Percentiles rank a stretch among this genome's conserved stretches.
phyloP scores from a whole-genome alignment of 805 yeast genomes.

The Candida schatavii region DNA sequence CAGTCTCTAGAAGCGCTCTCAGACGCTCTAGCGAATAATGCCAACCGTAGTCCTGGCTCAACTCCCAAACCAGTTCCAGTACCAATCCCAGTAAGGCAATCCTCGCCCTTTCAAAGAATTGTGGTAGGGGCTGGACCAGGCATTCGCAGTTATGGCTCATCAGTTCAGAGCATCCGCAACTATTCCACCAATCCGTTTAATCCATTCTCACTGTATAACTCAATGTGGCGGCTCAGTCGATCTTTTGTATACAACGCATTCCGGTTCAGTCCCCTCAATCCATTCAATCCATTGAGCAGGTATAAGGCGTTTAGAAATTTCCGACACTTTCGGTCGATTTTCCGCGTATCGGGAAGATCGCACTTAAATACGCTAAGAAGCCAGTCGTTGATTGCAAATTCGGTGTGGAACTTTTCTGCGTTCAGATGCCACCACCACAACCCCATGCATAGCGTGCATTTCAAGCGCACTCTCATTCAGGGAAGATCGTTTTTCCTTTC shows the following conservation, averaged over 20 bases:
- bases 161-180: not conserved
- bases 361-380: not conserved
- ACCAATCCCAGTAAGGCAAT: slow-evolving; percentile 1
- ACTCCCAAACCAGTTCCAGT: not conserved
- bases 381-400: slow-evolving; percentile 1
- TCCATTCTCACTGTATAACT: not conserved
- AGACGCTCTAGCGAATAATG: not conserved
- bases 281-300: slow-evolving; percentile 4
- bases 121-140: not conserved
- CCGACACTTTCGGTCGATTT: not conserved
- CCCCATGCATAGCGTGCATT: not conserved
- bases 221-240: not conserved
- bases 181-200: slow-evolving; percentile 5
- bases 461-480: not conserved
- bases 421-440: slow-evolving; percentile 2
- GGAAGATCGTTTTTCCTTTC: not conserved
- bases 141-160: not conserved
- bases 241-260: not conserved
- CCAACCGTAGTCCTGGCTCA: not conserved
- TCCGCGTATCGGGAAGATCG: not conserved
- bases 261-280: slow-evolving; percentile 3
- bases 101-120: slow-evolving; percentile 1
- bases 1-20: slow-evolving; percentile 4
- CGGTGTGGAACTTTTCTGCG: slow-evolving; percentile 5
- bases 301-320: slow-evolving; percentile 1